Evolutionary conservation across 2,329 filamentous ascomycete species (phyloP).

Genomic region (Trichoderma breve): DNA sequence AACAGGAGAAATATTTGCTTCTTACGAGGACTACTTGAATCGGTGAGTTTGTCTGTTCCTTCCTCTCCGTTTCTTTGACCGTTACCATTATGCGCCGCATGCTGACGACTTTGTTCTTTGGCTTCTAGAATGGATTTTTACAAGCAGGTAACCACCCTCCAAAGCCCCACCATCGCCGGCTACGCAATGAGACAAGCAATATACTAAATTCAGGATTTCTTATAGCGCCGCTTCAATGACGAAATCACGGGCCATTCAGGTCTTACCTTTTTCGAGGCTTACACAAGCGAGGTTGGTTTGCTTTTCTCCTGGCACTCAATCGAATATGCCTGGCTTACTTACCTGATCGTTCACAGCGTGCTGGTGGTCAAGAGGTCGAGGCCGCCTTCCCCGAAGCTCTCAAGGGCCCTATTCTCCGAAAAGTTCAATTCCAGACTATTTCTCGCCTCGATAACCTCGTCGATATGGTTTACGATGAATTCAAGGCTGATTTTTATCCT

Average conservation of each 20-base stretch:
- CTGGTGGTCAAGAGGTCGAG: conserved; percentile 84
- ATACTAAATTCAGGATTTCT: conserved; percentile 21
- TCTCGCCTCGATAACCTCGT: conserved; percentile 83
- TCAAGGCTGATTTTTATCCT: conserved; percentile 87
- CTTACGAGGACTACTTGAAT: conserved; percentile 83
- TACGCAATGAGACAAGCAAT: conserved; percentile 1
- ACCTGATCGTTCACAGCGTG: conserved; percentile 50
- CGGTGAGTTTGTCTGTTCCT: conserved; percentile 55
- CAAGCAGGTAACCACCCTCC: conserved; percentile 62
- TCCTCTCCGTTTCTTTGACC: not conserved
- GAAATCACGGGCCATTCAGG: conserved; percentile 92
- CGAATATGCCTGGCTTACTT: not conserved
- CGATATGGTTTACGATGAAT: conserved; percentile 69
- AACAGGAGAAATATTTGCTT: conserved; percentile 85
- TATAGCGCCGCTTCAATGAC: conserved; percentile 83
- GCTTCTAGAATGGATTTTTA: conserved; percentile 80
- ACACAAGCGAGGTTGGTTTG: conserved; percentile 78
- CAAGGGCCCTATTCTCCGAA: conserved; percentile 84
- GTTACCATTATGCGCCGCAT: not conserved
- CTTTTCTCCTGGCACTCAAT: not conserved
- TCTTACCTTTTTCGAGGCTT: conserved; percentile 87
- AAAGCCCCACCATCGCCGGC: not conserved
- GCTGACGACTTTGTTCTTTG: conserved; percentile 20
- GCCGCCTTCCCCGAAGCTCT: conserved; percentile 87
- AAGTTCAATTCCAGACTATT: conserved; percentile 86